A percentile compares a stretch with the other conserved stretches of the same genome.
phyloP scores from a whole-genome alignment of 1,284 basidiomycete species.

The Rhodotorula sp. region DNA sequence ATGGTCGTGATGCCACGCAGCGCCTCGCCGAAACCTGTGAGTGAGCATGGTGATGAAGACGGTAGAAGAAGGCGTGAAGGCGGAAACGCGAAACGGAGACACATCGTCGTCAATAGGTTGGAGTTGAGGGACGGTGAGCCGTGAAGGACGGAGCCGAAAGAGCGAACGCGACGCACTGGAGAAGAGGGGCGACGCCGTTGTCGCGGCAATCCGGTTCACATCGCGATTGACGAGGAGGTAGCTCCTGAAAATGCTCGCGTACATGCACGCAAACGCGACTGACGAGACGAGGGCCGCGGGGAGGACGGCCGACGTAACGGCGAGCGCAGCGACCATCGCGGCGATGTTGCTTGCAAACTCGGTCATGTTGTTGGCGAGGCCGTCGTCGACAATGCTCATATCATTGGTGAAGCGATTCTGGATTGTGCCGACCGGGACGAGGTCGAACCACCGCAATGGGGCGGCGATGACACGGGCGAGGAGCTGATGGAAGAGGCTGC shows the following conservation, averaged over 20 bases:
- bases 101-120: too few species aligned
- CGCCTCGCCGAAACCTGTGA: slow-evolving; percentile 42
- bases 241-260: slow-evolving; percentile 43
- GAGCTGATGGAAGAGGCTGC: slow-evolving; percentile 44
- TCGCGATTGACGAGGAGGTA: slow-evolving; percentile 46
- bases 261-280: slow-evolving; percentile 37
- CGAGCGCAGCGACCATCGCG: slow-evolving; percentile 41
- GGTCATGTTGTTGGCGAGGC: slow-evolving; percentile 43
- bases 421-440: slow-evolving; percentile 47
- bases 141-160: too few species aligned
- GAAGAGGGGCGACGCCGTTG: slow-evolving; percentile 49
- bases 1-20: slow-evolving; percentile 48
- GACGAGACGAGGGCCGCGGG: slow-evolving; percentile 45
- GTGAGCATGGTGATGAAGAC: too few species aligned
- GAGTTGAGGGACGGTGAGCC: too few species aligned
- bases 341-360: slow-evolving; percentile 39
- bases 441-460: slow-evolving; percentile 48
- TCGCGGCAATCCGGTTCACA: slow-evolving; percentile 50
- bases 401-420: slow-evolving; percentile 49
- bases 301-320: slow-evolving; percentile 46
- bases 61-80: too few species aligned
- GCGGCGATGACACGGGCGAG: slow-evolving; percentile 46
- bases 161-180: slow-evolving; percentile 5
- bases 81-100: too few species aligned
- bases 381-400: slow-evolving; percentile 47